A percentile compares a stretch with the other conserved stretches of the same genome.
Conservation (phyloP, 73 alveolate species). For the Symbiodinium natans region DNA sequence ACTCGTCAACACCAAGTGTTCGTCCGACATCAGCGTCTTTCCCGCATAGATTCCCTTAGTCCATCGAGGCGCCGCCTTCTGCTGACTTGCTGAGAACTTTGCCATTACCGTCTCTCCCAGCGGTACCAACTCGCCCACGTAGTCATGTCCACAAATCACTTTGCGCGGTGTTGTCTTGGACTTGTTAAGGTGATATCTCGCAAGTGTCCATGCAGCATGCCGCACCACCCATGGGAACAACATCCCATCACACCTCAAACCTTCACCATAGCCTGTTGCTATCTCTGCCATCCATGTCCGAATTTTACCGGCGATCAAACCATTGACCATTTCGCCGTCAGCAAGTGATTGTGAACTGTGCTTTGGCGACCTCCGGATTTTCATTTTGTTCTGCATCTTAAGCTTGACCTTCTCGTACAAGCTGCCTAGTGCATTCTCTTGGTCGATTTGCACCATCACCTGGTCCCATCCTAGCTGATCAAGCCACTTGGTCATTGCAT, state of each 20-base stretch:
- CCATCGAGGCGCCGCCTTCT: constrained; percentile 6
- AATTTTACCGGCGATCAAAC: neutral
- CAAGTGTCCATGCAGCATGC: constrained; percentile 10
- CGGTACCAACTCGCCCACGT: neutral
- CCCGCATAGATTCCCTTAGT: neutral
- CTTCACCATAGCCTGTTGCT: neutral
- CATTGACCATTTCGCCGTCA: neutral
- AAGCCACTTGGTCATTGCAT: neutral
- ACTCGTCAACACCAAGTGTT: neutral
- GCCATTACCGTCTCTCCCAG: constrained; percentile 10
- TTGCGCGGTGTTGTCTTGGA: neutral
- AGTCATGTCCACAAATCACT: neutral
- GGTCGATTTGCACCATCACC: constrained; percentile 7
- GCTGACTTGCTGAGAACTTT: neutral
- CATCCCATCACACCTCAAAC: neutral
- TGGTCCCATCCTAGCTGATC: neutral
- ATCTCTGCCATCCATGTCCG: constrained; percentile 13
- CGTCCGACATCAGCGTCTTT: constrained; percentile 19
- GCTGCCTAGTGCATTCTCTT: neutral
- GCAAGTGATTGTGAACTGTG: neutral
- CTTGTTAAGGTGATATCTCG: neutral
- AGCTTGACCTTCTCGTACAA: neutral
- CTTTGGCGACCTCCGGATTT: neutral
- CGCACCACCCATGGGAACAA: constrained; percentile 44
- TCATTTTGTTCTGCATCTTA: neutral